These are phyloP conservation scores for Rutstroemia sp. DNA, from an alignment of 2,329 filamentous ascomycete species.

Conservation along the genomic window DNA sequence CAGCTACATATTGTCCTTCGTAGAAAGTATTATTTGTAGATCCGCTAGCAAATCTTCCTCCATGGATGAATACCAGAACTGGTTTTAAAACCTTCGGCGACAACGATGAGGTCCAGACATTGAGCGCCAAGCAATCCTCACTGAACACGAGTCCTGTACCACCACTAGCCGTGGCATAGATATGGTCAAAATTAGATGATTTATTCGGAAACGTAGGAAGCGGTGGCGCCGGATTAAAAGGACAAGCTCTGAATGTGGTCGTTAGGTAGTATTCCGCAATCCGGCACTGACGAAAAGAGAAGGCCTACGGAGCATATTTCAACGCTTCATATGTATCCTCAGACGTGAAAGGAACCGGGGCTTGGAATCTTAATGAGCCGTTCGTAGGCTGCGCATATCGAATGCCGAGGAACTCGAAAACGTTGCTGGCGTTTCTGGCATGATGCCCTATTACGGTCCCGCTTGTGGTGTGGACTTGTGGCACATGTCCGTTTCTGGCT, in stretches of 20 bases:
- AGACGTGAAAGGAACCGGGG: constrained; percentile 7
- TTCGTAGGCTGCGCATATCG: constrained; percentile 34
- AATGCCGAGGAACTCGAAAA: constrained; percentile 33
- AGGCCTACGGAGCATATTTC: background rate
- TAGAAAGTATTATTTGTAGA: constrained; percentile 28
- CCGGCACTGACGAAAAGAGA: background rate
- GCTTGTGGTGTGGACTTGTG: constrained; percentile 19
- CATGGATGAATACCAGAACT: constrained; percentile 39
- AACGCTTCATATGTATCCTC: background rate
- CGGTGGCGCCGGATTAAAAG: background rate
- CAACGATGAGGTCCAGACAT: constrained; percentile 32
- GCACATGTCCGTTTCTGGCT: no score
- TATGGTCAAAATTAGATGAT: background rate
- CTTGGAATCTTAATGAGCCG: constrained; percentile 32
- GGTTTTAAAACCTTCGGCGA: constrained; percentile 31
- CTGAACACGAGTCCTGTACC: background rate
- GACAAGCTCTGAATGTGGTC: background rate
- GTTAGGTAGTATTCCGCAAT: background rate
- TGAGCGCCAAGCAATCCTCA: constrained; percentile 35
- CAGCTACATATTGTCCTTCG: constrained; percentile 1
- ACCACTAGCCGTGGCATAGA: background rate
- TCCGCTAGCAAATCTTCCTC: constrained; percentile 35
- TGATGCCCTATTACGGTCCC: constrained; percentile 23
- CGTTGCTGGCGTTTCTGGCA: constrained; percentile 14
- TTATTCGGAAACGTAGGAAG: background rate